Evolutionary conservation across 2,329 filamentous ascomycete genomes (phyloP).

Genomic region (Trichoderma guizhouense): DNA sequence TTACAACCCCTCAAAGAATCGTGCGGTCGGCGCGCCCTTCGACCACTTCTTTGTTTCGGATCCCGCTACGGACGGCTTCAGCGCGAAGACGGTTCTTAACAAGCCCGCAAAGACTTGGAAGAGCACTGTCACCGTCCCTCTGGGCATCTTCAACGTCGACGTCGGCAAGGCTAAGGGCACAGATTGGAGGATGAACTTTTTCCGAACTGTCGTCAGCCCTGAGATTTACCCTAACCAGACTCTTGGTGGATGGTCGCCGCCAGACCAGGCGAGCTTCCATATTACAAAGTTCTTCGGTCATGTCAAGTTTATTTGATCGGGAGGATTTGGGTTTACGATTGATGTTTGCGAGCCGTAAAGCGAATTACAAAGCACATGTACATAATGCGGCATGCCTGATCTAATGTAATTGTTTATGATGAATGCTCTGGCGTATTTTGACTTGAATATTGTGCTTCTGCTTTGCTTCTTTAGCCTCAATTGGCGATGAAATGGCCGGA

Average conservation of each 20-base stretch:
- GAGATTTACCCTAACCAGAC: conserved; percentile 43
- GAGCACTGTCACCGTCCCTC: conserved; percentile 41
- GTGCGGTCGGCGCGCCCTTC: conserved; percentile 39
- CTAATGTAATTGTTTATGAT: background rate
- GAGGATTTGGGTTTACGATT: background rate
- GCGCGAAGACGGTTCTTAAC: conserved; percentile 39
- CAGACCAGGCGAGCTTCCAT: conserved; percentile 46
- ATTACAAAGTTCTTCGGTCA: conserved; percentile 45
- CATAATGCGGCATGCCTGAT: background rate
- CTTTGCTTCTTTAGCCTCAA: background rate
- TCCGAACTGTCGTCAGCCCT: conserved; percentile 44
- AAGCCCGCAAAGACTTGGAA: conserved; percentile 37
- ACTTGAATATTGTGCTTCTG: background rate
- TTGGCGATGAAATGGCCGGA: background rate
- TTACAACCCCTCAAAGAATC: conserved; percentile 48
- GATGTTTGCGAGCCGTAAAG: background rate
- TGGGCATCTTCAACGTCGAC: conserved; percentile 50
- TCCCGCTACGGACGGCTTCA: conserved; percentile 41
- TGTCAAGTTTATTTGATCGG: conserved; percentile 35
- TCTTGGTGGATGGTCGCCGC: conserved; percentile 45
- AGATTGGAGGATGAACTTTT: conserved; percentile 52
- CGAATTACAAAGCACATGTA: background rate
- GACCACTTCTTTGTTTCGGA: conserved; percentile 42
- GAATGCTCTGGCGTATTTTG: background rate
- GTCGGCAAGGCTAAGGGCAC: conserved; percentile 41